These are phyloP conservation scores for Citrus sinensis DNA, from an alignment of 345 rosid species.

Conservation along the genomic window DVS_A1.0 CM039166.1:25904001-25904500, in stretches of 20 bases:
- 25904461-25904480: constrained; percentile 15
- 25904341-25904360: constrained; percentile 31
- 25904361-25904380: constrained; percentile 33
- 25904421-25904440: constrained; percentile 21
- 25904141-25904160: constrained; percentile 67
- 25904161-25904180: constrained; percentile 57
- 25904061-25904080: background rate
- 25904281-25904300: constrained; percentile 24
- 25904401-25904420: constrained; percentile 26
- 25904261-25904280: constrained; percentile 32
- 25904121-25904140: constrained; percentile 47
- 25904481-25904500: constrained; percentile 54
- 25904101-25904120: constrained; percentile 15
- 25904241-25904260: constrained; percentile 46
- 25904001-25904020: constrained; percentile 53
- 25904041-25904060: background rate
- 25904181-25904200: constrained; percentile 50
- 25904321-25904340: constrained; percentile 42
- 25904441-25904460: constrained; percentile 39
- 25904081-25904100: background rate
- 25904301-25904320: constrained; percentile 29
- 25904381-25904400: constrained; percentile 30
- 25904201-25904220: constrained; percentile 16
- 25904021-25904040: constrained; percentile 33
- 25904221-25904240: constrained; percentile 23